phyloP scores from a whole-genome alignment of 2,329 filamentous ascomycete species.

The Penicillium sp. region DNA sequence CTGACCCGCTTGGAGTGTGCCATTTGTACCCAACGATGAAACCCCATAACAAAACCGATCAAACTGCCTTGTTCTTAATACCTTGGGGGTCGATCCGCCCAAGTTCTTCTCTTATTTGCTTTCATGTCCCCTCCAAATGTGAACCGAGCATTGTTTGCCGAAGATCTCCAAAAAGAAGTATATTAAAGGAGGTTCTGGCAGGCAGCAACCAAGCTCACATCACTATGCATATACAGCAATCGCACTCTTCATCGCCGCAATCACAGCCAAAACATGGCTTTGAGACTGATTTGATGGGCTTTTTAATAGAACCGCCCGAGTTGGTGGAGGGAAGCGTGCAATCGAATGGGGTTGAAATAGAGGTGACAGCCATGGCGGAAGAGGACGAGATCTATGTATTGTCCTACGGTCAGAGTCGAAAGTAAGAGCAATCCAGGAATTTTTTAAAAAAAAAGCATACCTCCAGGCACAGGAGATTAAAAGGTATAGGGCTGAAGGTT shows the following conservation, averaged over 20 bases:
- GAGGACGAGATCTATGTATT: neutral
- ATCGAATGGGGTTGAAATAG: slow-evolving; percentile 30
- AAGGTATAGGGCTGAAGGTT: neutral
- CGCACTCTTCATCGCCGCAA: slow-evolving; percentile 43
- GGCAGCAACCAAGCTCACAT: slow-evolving; percentile 31
- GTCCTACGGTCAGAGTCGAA: neutral
- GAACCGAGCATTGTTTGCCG: neutral
- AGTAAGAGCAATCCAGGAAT: neutral
- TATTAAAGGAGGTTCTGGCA: neutral
- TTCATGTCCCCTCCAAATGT: neutral
- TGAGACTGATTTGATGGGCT: slow-evolving; percentile 40
- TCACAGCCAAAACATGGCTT: slow-evolving; percentile 46
- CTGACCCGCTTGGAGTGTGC: too few species aligned
- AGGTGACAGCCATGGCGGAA: slow-evolving; percentile 16
- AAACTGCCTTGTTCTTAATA: too few species aligned
- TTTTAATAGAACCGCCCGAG: slow-evolving; percentile 37
- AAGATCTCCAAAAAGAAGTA: neutral
- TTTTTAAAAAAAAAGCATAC: neutral
- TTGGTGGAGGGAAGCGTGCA: slow-evolving; percentile 36
- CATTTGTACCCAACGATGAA: too few species aligned
- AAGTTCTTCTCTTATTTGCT: neutral
- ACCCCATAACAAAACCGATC: too few species aligned
- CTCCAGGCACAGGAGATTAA: neutral
- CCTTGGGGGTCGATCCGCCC: too few species aligned
- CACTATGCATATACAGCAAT: slow-evolving; percentile 43